Base-by-base conservation (phyloP, 257 asterid genomes). In the Leonotis leonurus region DNA sequence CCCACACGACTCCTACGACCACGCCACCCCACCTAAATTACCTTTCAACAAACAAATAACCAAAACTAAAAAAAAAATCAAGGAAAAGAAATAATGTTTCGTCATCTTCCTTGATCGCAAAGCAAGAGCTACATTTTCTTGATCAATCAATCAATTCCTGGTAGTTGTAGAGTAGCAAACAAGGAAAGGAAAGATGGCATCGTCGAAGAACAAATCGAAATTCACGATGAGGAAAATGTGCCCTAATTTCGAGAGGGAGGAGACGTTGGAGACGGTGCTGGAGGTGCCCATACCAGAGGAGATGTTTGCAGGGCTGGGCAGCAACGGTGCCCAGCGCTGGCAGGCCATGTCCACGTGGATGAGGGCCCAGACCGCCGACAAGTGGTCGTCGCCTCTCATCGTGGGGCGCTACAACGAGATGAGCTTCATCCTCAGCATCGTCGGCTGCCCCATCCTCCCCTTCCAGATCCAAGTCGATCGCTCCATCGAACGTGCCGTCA, bases 231-330 rank as follows among this genome's bases (percentile, higher is more conserved):
- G 98, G 64, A 86, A 73, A 74, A 75, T 88, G 44, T 91, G 96
- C 64, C 96, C 96, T 1, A 91, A 91, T 76, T 86, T 76, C 64
- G 96, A 91, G 27, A 71, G 82, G 4, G 96, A 91, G 52, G 96
- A 91, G 8, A 79, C 87, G 1, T 55, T 91, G 53, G 96, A 91
- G 80, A 91, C 95, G 5, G 86, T 91, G 51, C 75, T 91, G 40
- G 98, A 91, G 83, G 94, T 86, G 6, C 96, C 98, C 14, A 77
- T 91, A 13, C 96, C 96, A 14, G 98, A 91, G 77, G 96, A 91
- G 75, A 85, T 91, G 94, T 91, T 91, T 65, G 30, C 78, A 8
- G 79, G 80, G 9, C 69, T 88, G 71, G 96, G 98, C 0, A 85
- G 60, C 33, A 85, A 74, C 56, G 79, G 77, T 26, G 92, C 94